Conservation (phyloP, 2,329 filamentous ascomycete species). For the Lomentospora prolificans region DNA sequence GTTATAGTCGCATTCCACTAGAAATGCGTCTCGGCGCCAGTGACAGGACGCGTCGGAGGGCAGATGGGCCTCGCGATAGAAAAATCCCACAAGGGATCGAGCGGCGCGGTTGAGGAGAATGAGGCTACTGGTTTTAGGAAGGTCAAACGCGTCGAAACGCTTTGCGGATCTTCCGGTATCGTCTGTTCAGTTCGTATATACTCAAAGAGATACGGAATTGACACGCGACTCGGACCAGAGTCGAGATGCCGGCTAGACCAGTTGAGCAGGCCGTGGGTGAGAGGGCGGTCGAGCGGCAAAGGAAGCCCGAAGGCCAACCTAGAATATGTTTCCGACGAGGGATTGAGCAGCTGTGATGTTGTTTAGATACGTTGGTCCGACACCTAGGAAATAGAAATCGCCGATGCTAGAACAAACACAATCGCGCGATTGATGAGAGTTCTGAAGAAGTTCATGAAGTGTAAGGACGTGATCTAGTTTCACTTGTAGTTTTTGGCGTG, state of each 20-base stretch:
- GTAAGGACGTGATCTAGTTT: no score
- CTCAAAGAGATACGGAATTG: neutral
- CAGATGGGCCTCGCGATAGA: neutral
- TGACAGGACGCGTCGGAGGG: neutral
- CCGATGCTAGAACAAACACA: neutral
- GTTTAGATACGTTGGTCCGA: neutral
- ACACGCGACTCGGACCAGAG: neutral
- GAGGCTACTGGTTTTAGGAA: no score
- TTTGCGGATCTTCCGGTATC: neutral
- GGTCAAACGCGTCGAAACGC: neutral
- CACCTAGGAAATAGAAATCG: neutral
- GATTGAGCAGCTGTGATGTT: neutral
- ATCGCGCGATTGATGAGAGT: no score
- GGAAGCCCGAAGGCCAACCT: neutral
- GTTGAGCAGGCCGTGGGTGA: neutral
- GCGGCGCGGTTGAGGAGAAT: no score
- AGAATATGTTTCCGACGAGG: neutral
- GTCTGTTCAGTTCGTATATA: neutral
- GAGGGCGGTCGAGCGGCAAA: neutral
- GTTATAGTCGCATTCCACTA: neutral
- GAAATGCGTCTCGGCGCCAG: neutral
- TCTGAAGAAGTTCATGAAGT: no score
- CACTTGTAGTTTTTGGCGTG: no score
- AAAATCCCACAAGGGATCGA: no score
- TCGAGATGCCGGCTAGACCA: neutral